These are phyloP conservation scores for Nakazawaea ernobii DNA, from an alignment of 805 yeast genomes.

Conservation along the genomic window DNA sequence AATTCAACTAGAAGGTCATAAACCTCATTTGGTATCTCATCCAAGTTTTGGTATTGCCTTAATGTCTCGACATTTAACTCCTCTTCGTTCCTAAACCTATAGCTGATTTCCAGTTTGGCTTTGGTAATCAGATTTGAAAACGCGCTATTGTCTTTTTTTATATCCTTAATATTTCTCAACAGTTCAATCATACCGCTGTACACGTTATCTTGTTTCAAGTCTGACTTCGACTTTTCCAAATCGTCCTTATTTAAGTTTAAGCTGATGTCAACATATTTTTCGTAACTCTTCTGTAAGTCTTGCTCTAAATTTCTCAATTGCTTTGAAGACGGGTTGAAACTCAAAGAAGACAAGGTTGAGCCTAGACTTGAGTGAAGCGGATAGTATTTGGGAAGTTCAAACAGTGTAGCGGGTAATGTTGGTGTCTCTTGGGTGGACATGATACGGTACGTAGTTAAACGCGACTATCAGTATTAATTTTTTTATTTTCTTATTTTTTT, in stretches of 20 bases:
- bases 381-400: conserved; percentile 7
- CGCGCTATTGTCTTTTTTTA: neutral
- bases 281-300: neutral
- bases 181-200: neutral
- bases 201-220: neutral
- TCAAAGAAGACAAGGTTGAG: neutral
- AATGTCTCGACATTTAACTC: conserved; percentile 2
- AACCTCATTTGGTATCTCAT: conserved; percentile 1
- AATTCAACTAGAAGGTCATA: neutral
- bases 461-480: no score
- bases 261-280: conserved; percentile 3
- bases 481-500: no score
- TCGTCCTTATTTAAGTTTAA: conserved; percentile 1
- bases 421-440: neutral
- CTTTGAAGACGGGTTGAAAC: neutral
- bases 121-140: neutral
- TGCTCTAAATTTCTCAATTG: neutral
- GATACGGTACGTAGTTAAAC: no score
- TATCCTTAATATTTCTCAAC: neutral
- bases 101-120: conserved; percentile 5
- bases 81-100: neutral
- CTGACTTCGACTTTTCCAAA: neutral
- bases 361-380: conserved; percentile 3
- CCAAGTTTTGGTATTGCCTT: neutral
- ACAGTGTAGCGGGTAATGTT: neutral